A percentile compares a stretch with the other conserved stretches of the same genome.
Evolutionary conservation across 352 stramenopile species (phyloP).

Genomic region (Pythium apleroticum): DNA sequence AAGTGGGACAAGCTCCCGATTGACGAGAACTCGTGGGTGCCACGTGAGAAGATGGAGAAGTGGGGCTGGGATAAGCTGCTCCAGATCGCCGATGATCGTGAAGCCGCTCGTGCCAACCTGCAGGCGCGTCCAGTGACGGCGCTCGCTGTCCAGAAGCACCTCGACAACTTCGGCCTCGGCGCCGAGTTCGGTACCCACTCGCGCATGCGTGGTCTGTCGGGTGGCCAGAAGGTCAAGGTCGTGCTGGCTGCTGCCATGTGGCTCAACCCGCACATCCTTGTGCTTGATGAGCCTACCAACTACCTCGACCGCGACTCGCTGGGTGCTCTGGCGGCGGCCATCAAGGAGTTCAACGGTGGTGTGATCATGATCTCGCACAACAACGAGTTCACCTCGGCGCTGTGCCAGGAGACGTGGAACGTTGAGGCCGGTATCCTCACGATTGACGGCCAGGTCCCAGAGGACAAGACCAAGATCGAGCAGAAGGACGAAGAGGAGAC

Average conservation of each 20-base stretch:
- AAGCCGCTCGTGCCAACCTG: conserved; percentile 92
- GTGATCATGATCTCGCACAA: conserved; percentile 98
- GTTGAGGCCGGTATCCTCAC: conserved; percentile 85
- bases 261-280: conserved; percentile 95
- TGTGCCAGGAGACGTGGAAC: conserved; percentile 95
- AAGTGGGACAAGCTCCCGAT: conserved; percentile 95
- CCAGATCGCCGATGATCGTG: conserved; percentile 95
- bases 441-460: conserved; percentile 82
- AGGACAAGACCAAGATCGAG: conserved; percentile 92
- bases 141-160: conserved; percentile 95
- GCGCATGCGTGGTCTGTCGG: conserved; percentile 96
- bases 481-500: conserved; percentile 87
- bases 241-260: conserved; percentile 96
- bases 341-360: conserved; percentile 97
- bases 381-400: conserved; percentile 95
- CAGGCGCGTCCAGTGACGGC: conserved; percentile 94
- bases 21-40: conserved; percentile 96
- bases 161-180: conserved; percentile 96
- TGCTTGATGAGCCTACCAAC: conserved; percentile 96
- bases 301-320: conserved; percentile 96
- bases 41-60: conserved; percentile 94
- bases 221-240: conserved; percentile 99
- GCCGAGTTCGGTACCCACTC: conserved; percentile 98
- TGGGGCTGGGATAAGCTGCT: conserved; percentile 97
- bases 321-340: conserved; percentile 94